phyloP scores from a whole-genome alignment of 2,329 filamentous ascomycete species.

The Epichloe bromicola region DNA sequence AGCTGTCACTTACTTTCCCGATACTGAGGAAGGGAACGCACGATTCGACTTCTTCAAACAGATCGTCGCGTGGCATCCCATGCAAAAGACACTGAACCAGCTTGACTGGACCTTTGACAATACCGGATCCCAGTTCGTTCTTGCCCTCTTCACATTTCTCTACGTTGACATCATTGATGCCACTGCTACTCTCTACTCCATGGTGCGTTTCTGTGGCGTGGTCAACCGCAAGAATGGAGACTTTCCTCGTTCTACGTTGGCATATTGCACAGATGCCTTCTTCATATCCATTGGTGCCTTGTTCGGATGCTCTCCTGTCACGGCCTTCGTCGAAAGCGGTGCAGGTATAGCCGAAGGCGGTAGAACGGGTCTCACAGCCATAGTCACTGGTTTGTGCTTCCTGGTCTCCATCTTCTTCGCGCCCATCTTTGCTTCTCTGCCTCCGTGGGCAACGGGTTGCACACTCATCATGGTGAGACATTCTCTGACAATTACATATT shows the following conservation, averaged over 20 bases:
- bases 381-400: slow-evolving; percentile 57
- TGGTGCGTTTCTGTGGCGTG: slow-evolving; percentile 61
- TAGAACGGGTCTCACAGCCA: slow-evolving; percentile 58
- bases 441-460: slow-evolving; percentile 65
- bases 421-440: slow-evolving; percentile 63
- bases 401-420: slow-evolving; percentile 62
- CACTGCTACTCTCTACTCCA: slow-evolving; percentile 68
- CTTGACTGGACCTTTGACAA: slow-evolving; percentile 52
- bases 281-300: slow-evolving; percentile 60
- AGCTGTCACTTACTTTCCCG: slow-evolving; percentile 59
- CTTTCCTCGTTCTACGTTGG: slow-evolving; percentile 73
- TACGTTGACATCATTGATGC: slow-evolving; percentile 72
- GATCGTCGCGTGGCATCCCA: slow-evolving; percentile 59
- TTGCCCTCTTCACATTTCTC: slow-evolving; percentile 64
- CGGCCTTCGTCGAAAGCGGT: slow-evolving; percentile 63
- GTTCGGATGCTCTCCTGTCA: slow-evolving; percentile 57
- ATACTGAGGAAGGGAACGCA: slow-evolving; percentile 48
- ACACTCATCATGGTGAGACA: slow-evolving; percentile 49
- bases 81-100: slow-evolving; percentile 46
- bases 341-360: slow-evolving; percentile 66
- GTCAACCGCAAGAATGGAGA: slow-evolving; percentile 57
- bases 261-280: slow-evolving; percentile 59
- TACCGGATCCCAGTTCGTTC: slow-evolving; percentile 48
- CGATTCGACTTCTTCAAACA: slow-evolving; percentile 62
- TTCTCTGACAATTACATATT: not conserved